Conservation (phyloP, 176 grass and related monocot genomes). For the Pontederia crassipes region DNA sequence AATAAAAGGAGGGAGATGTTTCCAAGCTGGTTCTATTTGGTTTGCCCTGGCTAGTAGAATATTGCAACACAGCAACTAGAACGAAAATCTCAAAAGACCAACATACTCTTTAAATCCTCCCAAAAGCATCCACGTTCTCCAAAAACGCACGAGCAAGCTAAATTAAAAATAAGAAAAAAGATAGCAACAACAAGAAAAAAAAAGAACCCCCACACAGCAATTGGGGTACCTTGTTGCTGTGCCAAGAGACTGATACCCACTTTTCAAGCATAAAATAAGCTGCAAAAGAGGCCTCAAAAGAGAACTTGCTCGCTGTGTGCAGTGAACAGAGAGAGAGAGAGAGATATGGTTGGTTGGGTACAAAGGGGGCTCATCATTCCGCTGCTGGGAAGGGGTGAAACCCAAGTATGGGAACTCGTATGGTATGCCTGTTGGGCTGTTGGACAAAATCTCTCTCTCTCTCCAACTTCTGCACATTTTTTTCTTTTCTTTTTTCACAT, state of each 20-base stretch:
- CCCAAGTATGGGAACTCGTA: constrained; percentile 14
- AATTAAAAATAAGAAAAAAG: not conserved
- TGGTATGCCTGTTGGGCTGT: not conserved
- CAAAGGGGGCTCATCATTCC: constrained; percentile 20
- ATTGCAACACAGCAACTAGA: too few species aligned
- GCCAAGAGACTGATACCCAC: not conserved
- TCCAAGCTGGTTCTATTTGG: too few species aligned
- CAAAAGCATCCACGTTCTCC: constrained; percentile 13
- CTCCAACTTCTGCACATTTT: not conserved
- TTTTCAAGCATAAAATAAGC: not conserved
- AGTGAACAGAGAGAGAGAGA: constrained; percentile 13
- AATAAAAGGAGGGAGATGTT: too few species aligned
- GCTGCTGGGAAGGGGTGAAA: constrained; percentile 13
- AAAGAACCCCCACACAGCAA: too few species aligned
- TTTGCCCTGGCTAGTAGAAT: too few species aligned
- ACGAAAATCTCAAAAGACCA: constrained; percentile 18
- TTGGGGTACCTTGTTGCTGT: constrained; percentile 4
- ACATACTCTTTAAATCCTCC: constrained; percentile 12
- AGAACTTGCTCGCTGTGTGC: not conserved
- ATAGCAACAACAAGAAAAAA: not conserved
- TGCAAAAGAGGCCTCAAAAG: not conserved
- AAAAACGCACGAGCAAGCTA: constrained; percentile 11
- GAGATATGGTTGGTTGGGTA: not conserved
- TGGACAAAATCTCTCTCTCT: not conserved
- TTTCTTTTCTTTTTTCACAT: not conserved